Conservation (phyloP, 2,329 filamentous ascomycete genomes). For the Graphilbum sp. region DNA sequence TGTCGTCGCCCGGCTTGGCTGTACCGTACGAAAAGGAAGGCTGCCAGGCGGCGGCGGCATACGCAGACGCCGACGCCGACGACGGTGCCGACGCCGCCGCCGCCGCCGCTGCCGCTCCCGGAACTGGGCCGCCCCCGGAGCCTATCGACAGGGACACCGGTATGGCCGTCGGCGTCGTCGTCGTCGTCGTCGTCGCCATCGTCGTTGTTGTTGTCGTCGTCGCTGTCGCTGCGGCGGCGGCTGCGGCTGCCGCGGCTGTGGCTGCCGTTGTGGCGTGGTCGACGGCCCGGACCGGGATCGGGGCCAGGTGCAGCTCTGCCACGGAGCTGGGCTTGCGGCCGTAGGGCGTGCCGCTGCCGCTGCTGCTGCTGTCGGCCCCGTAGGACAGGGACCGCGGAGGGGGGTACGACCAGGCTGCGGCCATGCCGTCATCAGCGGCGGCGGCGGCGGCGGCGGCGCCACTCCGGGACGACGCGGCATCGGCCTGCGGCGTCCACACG, state of each 20-base stretch:
- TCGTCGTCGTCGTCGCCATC: no score
- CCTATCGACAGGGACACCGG: conserved; percentile 24
- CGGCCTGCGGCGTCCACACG: conserved; percentile 25
- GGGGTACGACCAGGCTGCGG: conserved; percentile 27
- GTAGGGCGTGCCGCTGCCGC: conserved; percentile 13
- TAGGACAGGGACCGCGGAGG: conserved; percentile 31
- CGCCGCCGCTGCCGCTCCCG: no score
- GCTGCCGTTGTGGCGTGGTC: no score
- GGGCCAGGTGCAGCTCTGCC: conserved; percentile 27
- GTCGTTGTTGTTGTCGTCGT: no score
- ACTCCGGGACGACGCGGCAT: conserved; percentile 17
- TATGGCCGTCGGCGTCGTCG: no score
- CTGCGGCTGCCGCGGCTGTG: no score
- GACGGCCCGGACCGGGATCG: no score
- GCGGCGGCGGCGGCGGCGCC: no score
- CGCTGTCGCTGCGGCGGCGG: no score
- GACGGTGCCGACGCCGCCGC: conserved; percentile 18
- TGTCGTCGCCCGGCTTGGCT: conserved; percentile 16
- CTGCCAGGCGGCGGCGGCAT: conserved; percentile 1
- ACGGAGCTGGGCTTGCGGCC: conserved; percentile 25
- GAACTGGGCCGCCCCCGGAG: no score
- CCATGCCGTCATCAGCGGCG: no score
- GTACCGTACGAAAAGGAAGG: conserved; percentile 20
- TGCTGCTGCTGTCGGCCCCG: conserved; percentile 22
- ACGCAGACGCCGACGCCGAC: no score